A percentile compares a stretch with the other conserved stretches of the same genome.
Evolutionary conservation across 345 rosid genomes (phyloP).

Genomic region (Citrus medica): DNA sequence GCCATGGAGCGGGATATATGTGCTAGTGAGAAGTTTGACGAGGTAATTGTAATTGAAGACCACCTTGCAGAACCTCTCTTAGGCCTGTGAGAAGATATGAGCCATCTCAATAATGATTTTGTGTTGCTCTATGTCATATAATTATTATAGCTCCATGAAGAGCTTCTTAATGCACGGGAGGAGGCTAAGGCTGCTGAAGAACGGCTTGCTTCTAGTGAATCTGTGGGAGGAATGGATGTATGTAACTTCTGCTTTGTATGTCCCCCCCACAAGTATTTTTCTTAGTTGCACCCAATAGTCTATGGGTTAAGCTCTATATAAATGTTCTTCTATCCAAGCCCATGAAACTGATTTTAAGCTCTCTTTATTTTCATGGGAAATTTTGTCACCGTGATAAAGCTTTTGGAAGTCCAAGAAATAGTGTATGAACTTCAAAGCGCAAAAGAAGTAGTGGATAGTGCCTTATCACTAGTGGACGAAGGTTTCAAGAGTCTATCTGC

Average conservation of each 20-base stretch:
- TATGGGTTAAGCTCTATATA: not conserved
- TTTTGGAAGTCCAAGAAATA: conserved; percentile 57
- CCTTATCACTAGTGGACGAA: conserved; percentile 52
- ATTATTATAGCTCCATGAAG: conserved; percentile 49
- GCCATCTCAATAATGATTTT: not conserved
- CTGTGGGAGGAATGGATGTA: conserved; percentile 37
- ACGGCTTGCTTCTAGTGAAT: conserved; percentile 44
- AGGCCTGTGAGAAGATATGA: not conserved
- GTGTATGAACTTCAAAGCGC: conserved; percentile 44
- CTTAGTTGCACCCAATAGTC: not conserved
- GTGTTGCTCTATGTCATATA: conserved; percentile 10
- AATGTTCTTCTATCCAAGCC: not conserved
- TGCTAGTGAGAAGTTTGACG: conserved; percentile 59
- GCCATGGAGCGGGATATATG: conserved; percentile 55
- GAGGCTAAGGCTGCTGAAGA: conserved; percentile 56
- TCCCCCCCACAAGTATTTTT: not conserved
- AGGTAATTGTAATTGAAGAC: conserved; percentile 42
- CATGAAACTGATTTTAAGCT: conserved; percentile 17
- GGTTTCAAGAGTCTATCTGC: conserved; percentile 52
- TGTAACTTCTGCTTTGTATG: conserved; percentile 12
- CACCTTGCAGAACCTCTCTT: conserved; percentile 1
- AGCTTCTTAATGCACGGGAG: conserved; percentile 58
- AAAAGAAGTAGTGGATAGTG: conserved; percentile 40
- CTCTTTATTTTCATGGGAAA: conserved; percentile 30
- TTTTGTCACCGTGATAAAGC: conserved; percentile 32